phyloP scores from a whole-genome alignment of 2,329 filamentous ascomycete species.

The Penicillium sp. region DNA sequence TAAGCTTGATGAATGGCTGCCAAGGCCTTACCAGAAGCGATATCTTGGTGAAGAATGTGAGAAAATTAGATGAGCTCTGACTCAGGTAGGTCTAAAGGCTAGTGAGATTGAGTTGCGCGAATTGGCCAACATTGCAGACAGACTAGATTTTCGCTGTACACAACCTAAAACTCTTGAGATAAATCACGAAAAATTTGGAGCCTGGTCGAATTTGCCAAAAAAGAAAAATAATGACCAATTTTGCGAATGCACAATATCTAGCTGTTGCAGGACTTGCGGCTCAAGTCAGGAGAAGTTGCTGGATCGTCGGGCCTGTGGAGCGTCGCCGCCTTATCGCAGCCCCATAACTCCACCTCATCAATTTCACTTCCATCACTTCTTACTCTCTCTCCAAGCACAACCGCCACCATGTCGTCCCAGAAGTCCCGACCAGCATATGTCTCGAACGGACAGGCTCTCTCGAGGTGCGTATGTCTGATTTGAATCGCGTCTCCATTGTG shows the following conservation, averaged over 20 bases:
- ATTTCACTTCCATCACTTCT: slow-evolving; percentile 6
- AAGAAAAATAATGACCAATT: no score
- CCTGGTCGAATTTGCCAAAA: no score
- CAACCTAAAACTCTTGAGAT: no score
- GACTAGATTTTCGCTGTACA: no score
- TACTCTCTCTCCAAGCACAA: not conserved
- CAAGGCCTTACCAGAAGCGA: no score
- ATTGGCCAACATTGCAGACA: no score
- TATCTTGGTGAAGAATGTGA: no score
- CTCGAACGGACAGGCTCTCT: slow-evolving; percentile 43
- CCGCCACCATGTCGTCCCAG: slow-evolving; percentile 35
- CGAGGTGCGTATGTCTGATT: slow-evolving; percentile 30
- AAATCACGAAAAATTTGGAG: no score
- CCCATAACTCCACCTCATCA: slow-evolving; percentile 19
- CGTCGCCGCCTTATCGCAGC: slow-evolving; percentile 8
- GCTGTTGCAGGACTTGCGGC: not conserved
- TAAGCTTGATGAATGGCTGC: no score
- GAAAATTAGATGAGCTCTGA: no score
- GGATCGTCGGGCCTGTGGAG: not conserved
- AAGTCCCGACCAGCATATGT: slow-evolving; percentile 38
- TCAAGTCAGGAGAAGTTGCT: not conserved
- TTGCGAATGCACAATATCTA: not conserved
- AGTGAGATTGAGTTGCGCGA: no score
- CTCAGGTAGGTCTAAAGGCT: no score
- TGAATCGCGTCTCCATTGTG: not conserved